Evolutionary conservation across 2,329 filamentous ascomycete species (phyloP).

Genomic region (Endoconidiophora polonica): DNA sequence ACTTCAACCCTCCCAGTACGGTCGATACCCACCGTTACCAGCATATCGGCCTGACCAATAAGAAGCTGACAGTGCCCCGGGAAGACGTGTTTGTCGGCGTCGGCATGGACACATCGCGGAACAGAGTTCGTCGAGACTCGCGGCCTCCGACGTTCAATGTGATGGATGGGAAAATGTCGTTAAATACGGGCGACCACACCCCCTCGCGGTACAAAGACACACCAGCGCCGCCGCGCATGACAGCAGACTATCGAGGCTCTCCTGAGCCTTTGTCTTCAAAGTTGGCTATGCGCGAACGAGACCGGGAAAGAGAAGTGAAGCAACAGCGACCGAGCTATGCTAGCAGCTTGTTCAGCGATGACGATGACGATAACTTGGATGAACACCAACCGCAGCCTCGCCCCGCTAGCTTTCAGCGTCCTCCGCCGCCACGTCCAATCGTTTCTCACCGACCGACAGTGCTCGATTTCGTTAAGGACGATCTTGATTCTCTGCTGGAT

Average conservation of each 20-base stretch:
- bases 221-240: background rate
- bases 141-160: constrained; percentile 9
- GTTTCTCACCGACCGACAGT: constrained; percentile 8
- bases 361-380: constrained; percentile 7
- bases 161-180: constrained; percentile 9
- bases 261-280: constrained; percentile 4
- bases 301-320: background rate
- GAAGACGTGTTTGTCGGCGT: constrained; percentile 10
- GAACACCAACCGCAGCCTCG: background rate
- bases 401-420: background rate
- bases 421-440: constrained; percentile 1
- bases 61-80: background rate
- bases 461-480: constrained; percentile 8
- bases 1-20: constrained; percentile 14
- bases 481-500: constrained; percentile 11
- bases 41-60: background rate
- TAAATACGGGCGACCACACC: background rate
- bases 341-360: constrained; percentile 1
- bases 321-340: background rate
- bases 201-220: background rate
- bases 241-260: constrained; percentile 5
- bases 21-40: constrained; percentile 8
- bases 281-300: constrained; percentile 1
- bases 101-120: constrained; percentile 7
- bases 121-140: constrained; percentile 9